Evolutionary conservation across 768 basidiomycete species (phyloP).

Genomic region (Holtermanniella nyarrowii): DNA sequence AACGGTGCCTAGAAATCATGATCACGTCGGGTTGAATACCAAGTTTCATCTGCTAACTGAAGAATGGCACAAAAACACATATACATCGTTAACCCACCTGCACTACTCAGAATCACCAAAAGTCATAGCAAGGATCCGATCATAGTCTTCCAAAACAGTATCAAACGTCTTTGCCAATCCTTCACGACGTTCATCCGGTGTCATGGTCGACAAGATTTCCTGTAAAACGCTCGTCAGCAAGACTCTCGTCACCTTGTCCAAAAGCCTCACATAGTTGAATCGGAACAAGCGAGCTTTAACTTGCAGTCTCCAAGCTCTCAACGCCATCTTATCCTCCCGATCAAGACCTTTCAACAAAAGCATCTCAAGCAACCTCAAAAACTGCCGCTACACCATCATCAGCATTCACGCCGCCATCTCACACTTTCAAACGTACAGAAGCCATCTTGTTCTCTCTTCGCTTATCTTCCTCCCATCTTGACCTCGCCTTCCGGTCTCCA

Average conservation of each 20-base stretch:
- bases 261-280: constrained; percentile 77
- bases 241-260: background rate
- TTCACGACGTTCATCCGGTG: constrained; percentile 72
- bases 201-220: constrained; percentile 81
- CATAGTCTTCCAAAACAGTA: constrained; percentile 72
- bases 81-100: too few species aligned
- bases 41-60: too few species aligned
- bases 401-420: background rate
- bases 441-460: constrained; percentile 80
- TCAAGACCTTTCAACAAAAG: constrained; percentile 64
- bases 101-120: too few species aligned
- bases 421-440: constrained; percentile 48
- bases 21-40: background rate
- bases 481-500: constrained; percentile 45
- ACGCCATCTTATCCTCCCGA: constrained; percentile 48
- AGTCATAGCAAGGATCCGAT: constrained; percentile 54
- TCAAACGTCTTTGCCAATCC: constrained; percentile 91
- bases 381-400: constrained; percentile 62
- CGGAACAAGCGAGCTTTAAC: constrained; percentile 91
- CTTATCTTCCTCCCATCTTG: constrained; percentile 65
- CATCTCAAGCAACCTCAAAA: constrained; percentile 85
- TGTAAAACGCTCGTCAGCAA: constrained; percentile 38
- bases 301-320: constrained; percentile 67
- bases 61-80: too few species aligned
- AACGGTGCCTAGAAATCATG: background rate